Base-by-base conservation (phyloP, 2,329 filamentous ascomycete genomes). In the Ceratocystis alfenasii region DNA sequence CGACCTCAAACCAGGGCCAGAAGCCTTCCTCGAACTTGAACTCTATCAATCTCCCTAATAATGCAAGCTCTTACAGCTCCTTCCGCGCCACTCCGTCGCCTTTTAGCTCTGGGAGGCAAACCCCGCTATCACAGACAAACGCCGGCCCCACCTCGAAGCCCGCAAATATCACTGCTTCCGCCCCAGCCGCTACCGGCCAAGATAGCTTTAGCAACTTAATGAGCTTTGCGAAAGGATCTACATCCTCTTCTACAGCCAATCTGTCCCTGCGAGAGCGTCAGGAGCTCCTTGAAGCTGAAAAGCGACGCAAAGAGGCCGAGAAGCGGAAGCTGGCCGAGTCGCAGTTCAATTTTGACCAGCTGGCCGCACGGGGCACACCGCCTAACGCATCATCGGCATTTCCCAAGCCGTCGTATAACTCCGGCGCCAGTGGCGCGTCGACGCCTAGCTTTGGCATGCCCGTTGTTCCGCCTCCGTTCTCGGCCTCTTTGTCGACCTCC, bases 171-270 rank as follows among this genome's bases (percentile, higher is more conserved):
- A 30, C 72, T 2, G 75, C 79, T 12, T 70, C 77, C 1, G 67
- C 76, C 3, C 88, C 82, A 70, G 72, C 85, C 45, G 75, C 82
- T n/a, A 20, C 30, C 10, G 20, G 41, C 5, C 76, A 81, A 60
- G 89, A 94, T 73, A 90, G 87, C 77, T 94, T 94, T 76, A 88
- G 89, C 72, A 88, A 86, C 71, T 78, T 94, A 63, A 79, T 91
- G 68, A 85, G 81, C 70, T 85, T 87, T 71, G 74, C 74, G 17
- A 70, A 74, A 5, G 63, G 63, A 22, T 30, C 64, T 20, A 36
- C 45, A 82, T 82, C 61, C 75, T 81, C 36, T 73, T 76, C 77
- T 65, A 83, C 81, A 36, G 87, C 85, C 74, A 94, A 88, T 69
- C 78, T 96, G 17, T 87, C 84, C 68, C 76, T 96, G 70, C 83